Evolutionary conservation across 257 asterid species (phyloP), one percentile per base, ranked within the genome.

Genomic region (Avicennia marina): DNA sequence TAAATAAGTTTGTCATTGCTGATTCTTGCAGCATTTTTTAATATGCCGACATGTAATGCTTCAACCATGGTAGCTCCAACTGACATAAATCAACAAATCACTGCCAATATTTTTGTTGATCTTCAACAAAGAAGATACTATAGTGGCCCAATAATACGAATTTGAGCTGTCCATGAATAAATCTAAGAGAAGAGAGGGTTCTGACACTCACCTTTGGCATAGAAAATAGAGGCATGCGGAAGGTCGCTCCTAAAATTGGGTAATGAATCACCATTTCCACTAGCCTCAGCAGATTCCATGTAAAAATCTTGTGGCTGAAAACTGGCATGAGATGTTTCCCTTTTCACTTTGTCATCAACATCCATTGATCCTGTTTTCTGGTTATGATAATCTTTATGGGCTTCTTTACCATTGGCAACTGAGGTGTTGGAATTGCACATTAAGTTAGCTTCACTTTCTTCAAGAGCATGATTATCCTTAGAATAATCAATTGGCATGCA

Each of bases 141-240:
- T n/a, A n/a, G n/a, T n/a, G n/a, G n/a, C n/a, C n/a, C n/a, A n/a
- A n/a, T n/a, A n/a, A n/a, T n/a, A n/a, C n/a, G n/a, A n/a, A n/a
- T n/a, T 44, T 39, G 26, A 52, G 26, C 24, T 33, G 43, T 61
- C 38, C 34, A 67, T 17, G 53, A 19, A 58, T 50, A 54, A 45
- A 51, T 47, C 22, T 29, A 47, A 31, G 18, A 18, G 53, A 53
- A 43, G 60, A 15, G 40, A 34, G 40, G 32, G 40, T n/a, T 34
- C 44, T 38, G 44, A 46, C 25, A 71, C 82, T 49, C 56, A 85
- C 98, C 94, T 64, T 29, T 81, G 56, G 77, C 53, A 72, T 66
- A 74, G 68, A 78, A 88, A 58, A 86, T 85, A 61, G 97, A 91
- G 65, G 39, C 73, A 29, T 63, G 69, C 16, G 87, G 86, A 60